Percentiles rank a stretch among this genome's conserved stretches.
These are phyloP conservation scores for Glomus cerebriforme DNA, from an alignment of 192 early-diverging fungal species.

Conservation along the genomic window DNA sequence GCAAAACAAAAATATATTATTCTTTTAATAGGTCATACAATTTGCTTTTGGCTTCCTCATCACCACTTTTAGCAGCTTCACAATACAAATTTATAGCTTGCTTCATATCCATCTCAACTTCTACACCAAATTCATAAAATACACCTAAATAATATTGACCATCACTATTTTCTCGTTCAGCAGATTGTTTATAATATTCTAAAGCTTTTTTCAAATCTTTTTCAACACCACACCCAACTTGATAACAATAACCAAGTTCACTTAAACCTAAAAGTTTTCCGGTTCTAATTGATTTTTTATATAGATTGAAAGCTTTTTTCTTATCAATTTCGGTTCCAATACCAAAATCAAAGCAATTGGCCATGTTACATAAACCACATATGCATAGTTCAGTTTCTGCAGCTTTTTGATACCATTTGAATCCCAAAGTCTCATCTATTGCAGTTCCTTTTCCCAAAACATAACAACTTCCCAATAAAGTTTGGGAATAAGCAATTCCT, in stretches of 20 bases:
- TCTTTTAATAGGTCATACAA: background rate
- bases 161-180: slow-evolving; percentile 55
- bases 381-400: background rate
- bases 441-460: background rate
- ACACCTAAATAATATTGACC: slow-evolving; percentile 61
- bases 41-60: background rate
- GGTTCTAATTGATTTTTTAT: slow-evolving; percentile 58
- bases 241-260: slow-evolving; percentile 80
- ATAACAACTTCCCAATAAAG: slow-evolving; percentile 8
- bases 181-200: slow-evolving; percentile 53
- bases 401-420: background rate
- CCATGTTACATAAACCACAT: slow-evolving; percentile 49
- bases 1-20: background rate
- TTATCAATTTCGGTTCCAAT: slow-evolving; percentile 57
- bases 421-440: background rate
- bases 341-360: slow-evolving; percentile 62
- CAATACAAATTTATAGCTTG: slow-evolving; percentile 67
- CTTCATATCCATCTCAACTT: slow-evolving; percentile 48
- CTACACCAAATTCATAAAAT: slow-evolving; percentile 63
- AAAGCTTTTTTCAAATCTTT: slow-evolving; percentile 60
- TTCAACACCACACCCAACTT: slow-evolving; percentile 73
- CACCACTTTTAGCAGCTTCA: slow-evolving; percentile 49
- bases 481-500: background rate
- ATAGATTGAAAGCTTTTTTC: slow-evolving; percentile 62
- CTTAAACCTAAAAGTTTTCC: slow-evolving; percentile 80